Evolutionary conservation across 345 rosid species (phyloP).

Genomic region (Leavenworthia alabamica): DNA sequence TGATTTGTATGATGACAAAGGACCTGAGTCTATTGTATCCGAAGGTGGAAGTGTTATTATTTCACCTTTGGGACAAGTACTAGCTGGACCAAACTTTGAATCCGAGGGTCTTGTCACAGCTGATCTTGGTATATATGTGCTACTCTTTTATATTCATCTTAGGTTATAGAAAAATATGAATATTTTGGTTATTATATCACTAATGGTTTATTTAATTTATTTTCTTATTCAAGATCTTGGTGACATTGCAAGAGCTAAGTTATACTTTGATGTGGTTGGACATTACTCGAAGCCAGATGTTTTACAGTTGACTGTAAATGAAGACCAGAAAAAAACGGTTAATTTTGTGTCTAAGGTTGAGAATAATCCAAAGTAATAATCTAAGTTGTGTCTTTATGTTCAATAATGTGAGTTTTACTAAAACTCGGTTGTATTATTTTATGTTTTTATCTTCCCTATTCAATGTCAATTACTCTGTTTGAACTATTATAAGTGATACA

Average conservation of each 20-base stretch:
- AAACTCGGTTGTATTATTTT: too few relatives aligned
- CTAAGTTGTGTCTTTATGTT: too few relatives aligned
- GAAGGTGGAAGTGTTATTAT: conserved; percentile 85
- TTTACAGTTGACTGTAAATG: conserved; percentile 63
- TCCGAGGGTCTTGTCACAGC: conserved; percentile 85
- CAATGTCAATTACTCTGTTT: too few relatives aligned
- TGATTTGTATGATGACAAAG: conserved; percentile 41
- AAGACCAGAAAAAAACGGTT: conserved; percentile 56
- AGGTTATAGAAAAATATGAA: neutral
- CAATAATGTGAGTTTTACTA: too few relatives aligned
- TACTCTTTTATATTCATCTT: neutral
- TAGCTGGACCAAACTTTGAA: conserved; percentile 87
- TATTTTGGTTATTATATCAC: neutral
- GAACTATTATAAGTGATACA: too few relatives aligned
- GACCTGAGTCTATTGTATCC: conserved; percentile 61
- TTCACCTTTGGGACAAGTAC: conserved; percentile 69
- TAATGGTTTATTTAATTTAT: neutral
- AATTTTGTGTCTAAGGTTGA: conserved; percentile 41
- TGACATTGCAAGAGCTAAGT: conserved; percentile 76
- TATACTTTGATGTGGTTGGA: conserved; percentile 82
- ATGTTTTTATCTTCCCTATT: too few relatives aligned
- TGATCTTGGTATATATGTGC: conserved; percentile 53
- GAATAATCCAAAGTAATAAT: neutral
- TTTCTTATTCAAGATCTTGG: conserved; percentile 61
- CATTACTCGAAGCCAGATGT: conserved; percentile 88